Evolutionary conservation across 2,329 filamentous ascomycete species (phyloP).

Genomic region (Lasiodiplodia gonubiensis): DNA sequence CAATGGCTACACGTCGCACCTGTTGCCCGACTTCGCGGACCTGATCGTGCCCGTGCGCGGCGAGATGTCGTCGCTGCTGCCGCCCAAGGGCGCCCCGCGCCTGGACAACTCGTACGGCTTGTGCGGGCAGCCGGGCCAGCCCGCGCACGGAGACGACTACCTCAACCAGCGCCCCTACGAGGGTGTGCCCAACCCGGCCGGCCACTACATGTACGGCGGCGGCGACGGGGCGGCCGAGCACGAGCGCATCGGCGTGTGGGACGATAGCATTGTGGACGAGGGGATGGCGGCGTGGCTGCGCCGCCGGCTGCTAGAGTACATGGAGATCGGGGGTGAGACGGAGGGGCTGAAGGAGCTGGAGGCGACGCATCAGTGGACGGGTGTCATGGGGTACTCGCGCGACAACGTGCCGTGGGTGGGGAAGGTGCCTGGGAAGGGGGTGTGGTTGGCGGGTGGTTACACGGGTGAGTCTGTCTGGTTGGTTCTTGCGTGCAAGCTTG

Average conservation of each 20-base stretch:
- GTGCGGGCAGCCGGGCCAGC: constrained; percentile 56
- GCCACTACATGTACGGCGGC: constrained; percentile 71
- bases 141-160: constrained; percentile 68
- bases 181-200: constrained; percentile 48
- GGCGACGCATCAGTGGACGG: constrained; percentile 68
- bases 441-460: constrained; percentile 71
- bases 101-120: constrained; percentile 70
- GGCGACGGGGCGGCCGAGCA: constrained; percentile 61
- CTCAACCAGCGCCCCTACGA: constrained; percentile 69
- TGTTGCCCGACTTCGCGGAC: constrained; percentile 71
- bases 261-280: constrained; percentile 64
- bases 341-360: constrained; percentile 51
- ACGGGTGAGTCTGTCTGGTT: constrained; percentile 53
- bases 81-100: constrained; percentile 53
- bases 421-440: constrained; percentile 63
- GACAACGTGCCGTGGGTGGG: constrained; percentile 76
- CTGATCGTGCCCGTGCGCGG: constrained; percentile 79
- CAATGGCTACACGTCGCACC: constrained; percentile 80
- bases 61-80: constrained; percentile 70
- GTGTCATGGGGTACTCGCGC: constrained; percentile 77
- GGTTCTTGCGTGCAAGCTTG: neutral
- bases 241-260: constrained; percentile 62
- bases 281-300: constrained; percentile 64
- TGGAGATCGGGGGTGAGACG: constrained; percentile 44
- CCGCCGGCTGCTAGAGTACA: constrained; percentile 45